Base-by-base conservation (phyloP, 495 filamentous ascomycete species). In the Chaetomidium leptoderma region DNA sequence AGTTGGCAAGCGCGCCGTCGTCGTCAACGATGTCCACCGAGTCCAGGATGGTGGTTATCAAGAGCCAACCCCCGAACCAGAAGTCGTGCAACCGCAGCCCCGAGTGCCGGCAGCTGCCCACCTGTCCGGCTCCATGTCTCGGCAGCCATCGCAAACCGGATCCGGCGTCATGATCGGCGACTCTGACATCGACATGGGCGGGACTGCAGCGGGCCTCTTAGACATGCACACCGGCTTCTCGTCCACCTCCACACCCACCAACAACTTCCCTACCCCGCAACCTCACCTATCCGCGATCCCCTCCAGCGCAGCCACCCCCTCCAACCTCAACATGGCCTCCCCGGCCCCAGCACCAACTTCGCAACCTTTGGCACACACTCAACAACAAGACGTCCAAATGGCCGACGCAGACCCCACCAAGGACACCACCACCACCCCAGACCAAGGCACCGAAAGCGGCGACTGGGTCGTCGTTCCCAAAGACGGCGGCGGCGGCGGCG, bases 1-100 rank as follows among this genome's bases (percentile, higher is more conserved):
- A 3, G 76, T 82, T 47, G 77, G 80, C 42, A 83, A 80, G 53
- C 75, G 72, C 40, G 81, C 85, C 44, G 76, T 75, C 17, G 72
- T 79, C 5, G 81, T 86, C 42, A 78, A 83, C 46, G 83, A 83
- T 30, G 74, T 90, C 4, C 78, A 82, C 13, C 85, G 86, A 49
- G 78, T 89, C 42, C 80, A 88, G 57, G 84, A 88, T 59, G 78
- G 79, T 21, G 88, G 88, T 50, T 88, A 86, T 29, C 76, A 89
- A 37, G 74, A 88, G 63, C 73, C 70, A 6, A 67, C 63, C 2
- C 74, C 73, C 3, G 83, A 90, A 61, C 70, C 61, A 6, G 59
- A 57, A 19, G 49, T 62, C 13, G 10, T 57, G 19, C 59, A 51
- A 10, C 58, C 53, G 32, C 57, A 55, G 14, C 27, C 53, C 4